Percentiles rank a stretch among this genome's conserved stretches.
Conservation (phyloP, 768 basidiomycete species). For the Kwoniella dejecticola region DNA sequence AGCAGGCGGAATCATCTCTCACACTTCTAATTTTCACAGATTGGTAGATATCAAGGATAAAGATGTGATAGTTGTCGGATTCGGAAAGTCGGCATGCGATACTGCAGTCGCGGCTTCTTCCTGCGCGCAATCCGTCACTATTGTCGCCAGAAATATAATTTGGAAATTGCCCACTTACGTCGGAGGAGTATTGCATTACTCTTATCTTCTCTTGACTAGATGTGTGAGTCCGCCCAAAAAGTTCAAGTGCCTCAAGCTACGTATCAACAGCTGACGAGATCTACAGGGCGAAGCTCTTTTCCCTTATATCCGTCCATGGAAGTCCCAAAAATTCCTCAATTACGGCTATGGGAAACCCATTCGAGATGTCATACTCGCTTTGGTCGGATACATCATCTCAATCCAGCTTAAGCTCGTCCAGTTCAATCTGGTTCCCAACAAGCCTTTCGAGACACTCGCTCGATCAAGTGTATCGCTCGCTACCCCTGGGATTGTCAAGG, state of each 20-base stretch:
- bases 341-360: background rate
- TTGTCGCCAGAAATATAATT: background rate
- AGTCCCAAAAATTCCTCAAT: conserved; percentile 5
- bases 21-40: conserved; percentile 4
- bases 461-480: conserved; percentile 4
- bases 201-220: conserved; percentile 5
- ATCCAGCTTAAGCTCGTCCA: conserved; percentile 2
- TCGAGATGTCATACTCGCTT: background rate
- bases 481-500: conserved; percentile 1
- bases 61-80: conserved; percentile 1
- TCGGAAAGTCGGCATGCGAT: conserved; percentile 11
- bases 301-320: conserved; percentile 4
- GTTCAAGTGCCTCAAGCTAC: too few species aligned
- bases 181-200: conserved; percentile 1
- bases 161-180: conserved; percentile 4
- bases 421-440: background rate
- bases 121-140: background rate
- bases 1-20: background rate
- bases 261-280: too few species aligned
- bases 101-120: background rate
- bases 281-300: conserved; percentile 4
- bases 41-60: background rate
- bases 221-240: background rate
- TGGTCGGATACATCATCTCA: background rate
- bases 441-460: conserved; percentile 5